Conservation (phyloP, 345 rosid genomes). For the Trapa bicornis region DNA sequence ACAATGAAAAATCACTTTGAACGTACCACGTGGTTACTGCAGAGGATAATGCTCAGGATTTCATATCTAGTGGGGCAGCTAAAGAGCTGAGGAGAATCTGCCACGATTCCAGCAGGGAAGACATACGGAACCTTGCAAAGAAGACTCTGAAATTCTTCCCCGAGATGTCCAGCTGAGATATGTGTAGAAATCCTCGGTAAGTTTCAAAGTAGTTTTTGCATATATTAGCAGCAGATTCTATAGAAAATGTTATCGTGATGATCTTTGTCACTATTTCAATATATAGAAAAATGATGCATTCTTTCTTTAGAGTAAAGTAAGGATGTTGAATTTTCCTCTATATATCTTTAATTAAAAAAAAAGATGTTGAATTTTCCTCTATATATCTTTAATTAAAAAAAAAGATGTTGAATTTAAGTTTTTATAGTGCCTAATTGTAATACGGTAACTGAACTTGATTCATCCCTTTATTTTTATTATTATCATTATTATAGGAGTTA, state of each 20-base stretch:
- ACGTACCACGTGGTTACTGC: constrained; percentile 10
- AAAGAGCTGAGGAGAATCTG: constrained; percentile 58
- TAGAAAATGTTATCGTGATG: neutral
- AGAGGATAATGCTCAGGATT: constrained; percentile 64
- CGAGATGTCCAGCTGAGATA: constrained; percentile 16
- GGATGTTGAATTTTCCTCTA: too few relatives aligned
- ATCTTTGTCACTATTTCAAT: neutral
- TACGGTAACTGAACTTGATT: too few relatives aligned
- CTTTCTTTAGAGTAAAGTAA: neutral
- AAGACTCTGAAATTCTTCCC: constrained; percentile 55
- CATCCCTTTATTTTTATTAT: too few relatives aligned
- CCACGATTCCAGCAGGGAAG: constrained; percentile 71
- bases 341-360: too few relatives aligned
- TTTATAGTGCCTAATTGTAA: too few relatives aligned
- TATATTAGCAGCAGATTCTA: neutral
- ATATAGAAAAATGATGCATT: too few relatives aligned
- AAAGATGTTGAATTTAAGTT: too few relatives aligned
- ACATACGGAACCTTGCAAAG: constrained; percentile 74
- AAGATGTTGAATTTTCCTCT: too few relatives aligned
- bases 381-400: too few relatives aligned
- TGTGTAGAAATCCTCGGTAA: constrained; percentile 5
- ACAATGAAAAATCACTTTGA: neutral
- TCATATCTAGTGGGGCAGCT: constrained; percentile 43
- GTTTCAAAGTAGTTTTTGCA: neutral
- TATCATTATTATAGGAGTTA: too few relatives aligned